phyloP scores from a whole-genome alignment of 2,329 filamentous ascomycete genomes.

The Sporothrix dimorphospora region DNA sequence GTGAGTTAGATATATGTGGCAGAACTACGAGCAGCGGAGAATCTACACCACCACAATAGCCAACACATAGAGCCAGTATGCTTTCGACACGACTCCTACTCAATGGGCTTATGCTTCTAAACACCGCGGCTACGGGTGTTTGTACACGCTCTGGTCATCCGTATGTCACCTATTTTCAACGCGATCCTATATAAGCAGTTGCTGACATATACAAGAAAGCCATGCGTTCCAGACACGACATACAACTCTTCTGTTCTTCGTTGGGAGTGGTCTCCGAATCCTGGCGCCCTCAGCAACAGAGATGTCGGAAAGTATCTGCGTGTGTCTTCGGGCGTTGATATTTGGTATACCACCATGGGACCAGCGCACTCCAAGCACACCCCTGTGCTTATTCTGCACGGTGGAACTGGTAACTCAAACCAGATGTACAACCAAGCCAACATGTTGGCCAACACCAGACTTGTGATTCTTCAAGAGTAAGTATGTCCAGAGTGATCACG shows the following conservation, averaged over 20 bases:
- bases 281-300: neutral
- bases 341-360: constrained; percentile 17
- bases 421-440: constrained; percentile 16
- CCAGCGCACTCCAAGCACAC: constrained; percentile 11
- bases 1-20: too few relatives aligned
- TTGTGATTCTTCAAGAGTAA: constrained; percentile 19
- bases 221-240: neutral
- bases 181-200: too few relatives aligned
- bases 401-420: constrained; percentile 13
- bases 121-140: too few relatives aligned
- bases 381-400: constrained; percentile 9
- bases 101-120: too few relatives aligned
- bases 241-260: constrained; percentile 15
- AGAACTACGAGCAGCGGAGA: too few relatives aligned
- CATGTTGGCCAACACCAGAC: constrained; percentile 14
- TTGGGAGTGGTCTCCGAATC: constrained; percentile 11
- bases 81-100: too few relatives aligned
- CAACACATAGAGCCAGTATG: too few relatives aligned
- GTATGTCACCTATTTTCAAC: too few relatives aligned
- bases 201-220: neutral
- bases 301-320: constrained; percentile 13
- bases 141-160: too few relatives aligned
- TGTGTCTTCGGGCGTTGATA: constrained; percentile 10
- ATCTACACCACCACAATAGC: too few relatives aligned
- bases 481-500: neutral